These are phyloP conservation scores for Xerophyta viscosa DNA, from an alignment of 106 monocot genomes.

Conservation along the genomic window DNA sequence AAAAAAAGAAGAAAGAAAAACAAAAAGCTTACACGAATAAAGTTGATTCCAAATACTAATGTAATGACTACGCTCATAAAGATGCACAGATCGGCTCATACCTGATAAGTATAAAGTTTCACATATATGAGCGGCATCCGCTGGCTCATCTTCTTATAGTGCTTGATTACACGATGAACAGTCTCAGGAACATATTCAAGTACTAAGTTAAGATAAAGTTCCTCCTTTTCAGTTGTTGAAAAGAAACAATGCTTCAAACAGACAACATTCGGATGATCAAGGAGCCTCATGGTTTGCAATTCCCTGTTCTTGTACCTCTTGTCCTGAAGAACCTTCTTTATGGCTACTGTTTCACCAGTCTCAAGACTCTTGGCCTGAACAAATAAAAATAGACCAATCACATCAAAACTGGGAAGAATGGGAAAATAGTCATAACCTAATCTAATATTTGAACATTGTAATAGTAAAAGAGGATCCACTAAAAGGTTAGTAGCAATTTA, in stretches of 20 bases:
- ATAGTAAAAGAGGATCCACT: too few species aligned
- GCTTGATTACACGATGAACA: constrained; percentile 48
- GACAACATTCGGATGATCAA: constrained; percentile 61
- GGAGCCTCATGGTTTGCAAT: constrained; percentile 50
- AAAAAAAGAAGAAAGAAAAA: too few species aligned
- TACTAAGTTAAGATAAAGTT: constrained; percentile 52
- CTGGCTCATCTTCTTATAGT: constrained; percentile 53
- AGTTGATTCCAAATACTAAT: too few species aligned
- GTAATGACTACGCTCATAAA: too few species aligned
- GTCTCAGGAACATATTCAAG: constrained; percentile 65
- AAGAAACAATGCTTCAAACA: constrained; percentile 55
- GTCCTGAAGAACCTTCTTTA: constrained; percentile 59
- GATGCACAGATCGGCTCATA: background rate
- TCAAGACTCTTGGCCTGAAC: constrained; percentile 49
- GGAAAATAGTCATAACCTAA: too few species aligned
- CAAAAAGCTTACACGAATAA: too few species aligned
- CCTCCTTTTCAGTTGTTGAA: constrained; percentile 61
- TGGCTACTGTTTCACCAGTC: constrained; percentile 51
- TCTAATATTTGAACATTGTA: too few species aligned
- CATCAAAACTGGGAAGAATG: too few species aligned
- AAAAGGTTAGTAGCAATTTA: too few species aligned
- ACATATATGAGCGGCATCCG: constrained; percentile 59
- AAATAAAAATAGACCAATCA: background rate
- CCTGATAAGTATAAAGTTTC: constrained; percentile 56
- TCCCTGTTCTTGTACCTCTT: constrained; percentile 56